Evolutionary conservation across 1,139 yeast genomes (phyloP).

Genomic region (Pichia sp.): DNA sequence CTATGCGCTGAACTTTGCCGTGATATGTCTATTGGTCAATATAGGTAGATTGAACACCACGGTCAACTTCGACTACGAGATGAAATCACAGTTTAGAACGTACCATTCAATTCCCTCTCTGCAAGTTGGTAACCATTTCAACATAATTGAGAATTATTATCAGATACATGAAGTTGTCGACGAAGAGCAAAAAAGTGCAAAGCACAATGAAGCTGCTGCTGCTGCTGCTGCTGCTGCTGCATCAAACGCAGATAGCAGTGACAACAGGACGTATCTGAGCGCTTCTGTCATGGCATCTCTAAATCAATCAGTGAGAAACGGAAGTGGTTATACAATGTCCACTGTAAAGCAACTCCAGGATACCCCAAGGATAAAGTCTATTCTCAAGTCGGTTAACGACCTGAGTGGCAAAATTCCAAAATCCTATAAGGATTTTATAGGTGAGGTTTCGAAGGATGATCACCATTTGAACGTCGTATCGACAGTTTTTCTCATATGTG

Average conservation of each 20-base stretch:
- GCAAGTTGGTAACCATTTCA: constrained; percentile 59
- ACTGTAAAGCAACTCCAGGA: constrained; percentile 76
- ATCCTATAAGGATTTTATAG: constrained; percentile 27
- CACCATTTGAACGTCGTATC: constrained; percentile 52
- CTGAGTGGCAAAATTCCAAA: constrained; percentile 29
- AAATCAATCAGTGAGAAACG: constrained; percentile 20
- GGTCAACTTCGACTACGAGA: constrained; percentile 91
- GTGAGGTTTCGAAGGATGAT: constrained; percentile 15
- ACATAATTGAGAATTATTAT: constrained; percentile 27
- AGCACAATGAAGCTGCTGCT: background rate
- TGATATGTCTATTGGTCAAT: constrained; percentile 71
- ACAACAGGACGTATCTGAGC: background rate
- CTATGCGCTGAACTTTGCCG: constrained; percentile 33
- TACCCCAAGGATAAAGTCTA: constrained; percentile 88
- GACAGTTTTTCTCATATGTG: constrained; percentile 68
- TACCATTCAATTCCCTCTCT: constrained; percentile 90
- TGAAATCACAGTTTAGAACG: constrained; percentile 89
- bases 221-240: constrained; percentile 1
- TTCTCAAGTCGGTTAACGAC: constrained; percentile 63
- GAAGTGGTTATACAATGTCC: constrained; percentile 30
- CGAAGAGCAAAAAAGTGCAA: constrained; percentile 8
- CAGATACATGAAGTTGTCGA: constrained; percentile 21
- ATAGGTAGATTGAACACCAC: constrained; percentile 95
- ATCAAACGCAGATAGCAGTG: background rate
- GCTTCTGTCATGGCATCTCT: background rate